Percentiles rank a stretch among this genome's conserved stretches.
Evolutionary conservation across 768 basidiomycete species (phyloP).

Genomic region (Rubroboletus satanas): DNA sequence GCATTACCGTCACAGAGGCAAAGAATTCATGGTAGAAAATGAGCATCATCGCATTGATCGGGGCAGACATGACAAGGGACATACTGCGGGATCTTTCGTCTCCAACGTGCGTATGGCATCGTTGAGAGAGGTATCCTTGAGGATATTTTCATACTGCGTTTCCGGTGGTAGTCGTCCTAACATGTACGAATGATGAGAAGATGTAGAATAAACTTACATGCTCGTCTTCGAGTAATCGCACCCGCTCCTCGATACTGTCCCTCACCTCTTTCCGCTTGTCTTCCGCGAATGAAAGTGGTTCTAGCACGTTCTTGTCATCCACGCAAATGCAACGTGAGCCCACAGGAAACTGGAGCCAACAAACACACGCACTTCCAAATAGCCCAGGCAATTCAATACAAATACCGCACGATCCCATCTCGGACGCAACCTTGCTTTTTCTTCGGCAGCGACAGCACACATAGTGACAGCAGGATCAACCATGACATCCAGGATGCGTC

Average conservation of each 20-base stretch:
- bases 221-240: conserved; percentile 66
- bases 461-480: conserved; percentile 81
- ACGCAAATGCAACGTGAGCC: neutral
- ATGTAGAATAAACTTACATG: conserved; percentile 56
- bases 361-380: conserved; percentile 59
- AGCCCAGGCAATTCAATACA: conserved; percentile 80
- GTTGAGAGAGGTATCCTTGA: conserved; percentile 27
- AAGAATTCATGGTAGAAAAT: neutral
- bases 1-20: neutral
- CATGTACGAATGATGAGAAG: neutral
- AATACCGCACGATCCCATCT: conserved; percentile 84
- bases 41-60: neutral
- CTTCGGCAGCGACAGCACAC: conserved; percentile 64
- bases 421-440: conserved; percentile 50
- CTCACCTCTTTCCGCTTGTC: conserved; percentile 59
- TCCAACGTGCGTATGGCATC: conserved; percentile 23
- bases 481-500: conserved; percentile 70
- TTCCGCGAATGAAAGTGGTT: conserved; percentile 63
- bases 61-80: neutral
- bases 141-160: conserved; percentile 19
- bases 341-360: neutral
- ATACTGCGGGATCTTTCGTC: conserved; percentile 22
- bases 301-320: conserved; percentile 52
- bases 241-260: conserved; percentile 55
- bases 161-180: neutral